These are phyloP conservation scores for Stephania japonica DNA, from an alignment of 164 flowering plant genomes.

Conservation along the genomic window DNA sequence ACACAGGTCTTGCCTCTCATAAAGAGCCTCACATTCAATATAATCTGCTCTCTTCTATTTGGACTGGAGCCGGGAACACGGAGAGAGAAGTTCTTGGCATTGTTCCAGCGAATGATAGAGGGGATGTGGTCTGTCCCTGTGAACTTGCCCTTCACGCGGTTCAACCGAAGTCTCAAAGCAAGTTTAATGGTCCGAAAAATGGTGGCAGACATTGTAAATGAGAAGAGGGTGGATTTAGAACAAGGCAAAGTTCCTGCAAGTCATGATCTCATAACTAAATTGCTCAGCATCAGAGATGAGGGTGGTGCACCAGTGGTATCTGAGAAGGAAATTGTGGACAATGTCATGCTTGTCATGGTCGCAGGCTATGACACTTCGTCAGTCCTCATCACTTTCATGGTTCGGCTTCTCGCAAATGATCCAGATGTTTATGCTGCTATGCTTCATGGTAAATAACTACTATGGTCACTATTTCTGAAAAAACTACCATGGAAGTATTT, in stretches of 20 bases:
- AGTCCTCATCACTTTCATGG: constrained; percentile 44
- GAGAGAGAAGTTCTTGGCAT: constrained; percentile 28
- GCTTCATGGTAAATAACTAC: constrained; percentile 19
- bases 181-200: constrained; percentile 26
- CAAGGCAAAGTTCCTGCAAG: constrained; percentile 28
- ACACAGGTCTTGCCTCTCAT: constrained; percentile 53
- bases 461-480: background rate
- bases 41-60: constrained; percentile 49
- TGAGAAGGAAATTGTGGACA: constrained; percentile 55
- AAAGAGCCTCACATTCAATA: constrained; percentile 65
- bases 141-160: constrained; percentile 60
- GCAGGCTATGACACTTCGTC: constrained; percentile 62
- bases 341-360: constrained; percentile 44
- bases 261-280: constrained; percentile 48
- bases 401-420: constrained; percentile 34
- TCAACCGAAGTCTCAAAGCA: constrained; percentile 46
- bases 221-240: constrained; percentile 34
- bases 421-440: constrained; percentile 26
- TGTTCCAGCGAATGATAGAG: constrained; percentile 40
- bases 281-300: constrained; percentile 34
- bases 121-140: constrained; percentile 66
- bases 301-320: constrained; percentile 18
- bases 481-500: background rate
- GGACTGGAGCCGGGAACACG: constrained; percentile 37
- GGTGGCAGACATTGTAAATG: constrained; percentile 26